Percentiles rank a stretch among this genome's conserved stretches.
phyloP scores from a whole-genome alignment of 192 early-diverging fungal genomes.

The Allomyces javanicus region DNA sequence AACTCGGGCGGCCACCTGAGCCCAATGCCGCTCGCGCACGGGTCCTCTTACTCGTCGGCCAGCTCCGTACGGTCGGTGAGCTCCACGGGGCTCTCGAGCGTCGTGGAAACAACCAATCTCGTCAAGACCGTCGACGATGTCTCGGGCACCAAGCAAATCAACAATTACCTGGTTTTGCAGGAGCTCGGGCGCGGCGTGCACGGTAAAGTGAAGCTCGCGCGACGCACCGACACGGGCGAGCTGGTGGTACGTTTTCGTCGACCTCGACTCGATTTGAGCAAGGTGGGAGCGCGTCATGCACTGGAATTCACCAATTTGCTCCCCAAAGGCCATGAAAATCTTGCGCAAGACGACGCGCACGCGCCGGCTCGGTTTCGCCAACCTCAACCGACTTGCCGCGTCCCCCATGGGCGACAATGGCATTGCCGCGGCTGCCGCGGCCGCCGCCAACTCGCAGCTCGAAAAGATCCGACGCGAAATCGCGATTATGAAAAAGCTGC shows the following conservation, averaged over 20 bases:
- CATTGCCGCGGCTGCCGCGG: conserved; percentile 4
- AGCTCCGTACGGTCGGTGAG: too few relatives aligned
- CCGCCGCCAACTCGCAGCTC: conserved; percentile 10
- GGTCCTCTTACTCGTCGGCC: too few relatives aligned
- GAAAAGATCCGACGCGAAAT: conserved; percentile 88
- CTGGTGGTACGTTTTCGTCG: conserved; percentile 42
- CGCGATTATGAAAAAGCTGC: conserved; percentile 87
- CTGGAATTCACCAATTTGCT: not conserved
- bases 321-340: conserved; percentile 20
- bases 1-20: too few relatives aligned
- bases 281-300: too few relatives aligned
- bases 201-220: conserved; percentile 84
- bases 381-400: not conserved
- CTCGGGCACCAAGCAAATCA: conserved; percentile 87
- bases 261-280: too few relatives aligned
- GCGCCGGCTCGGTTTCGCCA: conserved; percentile 3
- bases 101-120: conserved; percentile 70
- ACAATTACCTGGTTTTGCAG: conserved; percentile 76
- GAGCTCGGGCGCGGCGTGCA: conserved; percentile 87
- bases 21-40: too few relatives aligned
- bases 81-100: conserved; percentile 4
- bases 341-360: conserved; percentile 17
- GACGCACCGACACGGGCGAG: conserved; percentile 60
- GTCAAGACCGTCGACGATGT: conserved; percentile 60
- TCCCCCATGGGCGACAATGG: too few relatives aligned